Base-by-base conservation (phyloP, 2,329 filamentous ascomycete genomes). In the Teratosphaeria nubilosa region DNA sequence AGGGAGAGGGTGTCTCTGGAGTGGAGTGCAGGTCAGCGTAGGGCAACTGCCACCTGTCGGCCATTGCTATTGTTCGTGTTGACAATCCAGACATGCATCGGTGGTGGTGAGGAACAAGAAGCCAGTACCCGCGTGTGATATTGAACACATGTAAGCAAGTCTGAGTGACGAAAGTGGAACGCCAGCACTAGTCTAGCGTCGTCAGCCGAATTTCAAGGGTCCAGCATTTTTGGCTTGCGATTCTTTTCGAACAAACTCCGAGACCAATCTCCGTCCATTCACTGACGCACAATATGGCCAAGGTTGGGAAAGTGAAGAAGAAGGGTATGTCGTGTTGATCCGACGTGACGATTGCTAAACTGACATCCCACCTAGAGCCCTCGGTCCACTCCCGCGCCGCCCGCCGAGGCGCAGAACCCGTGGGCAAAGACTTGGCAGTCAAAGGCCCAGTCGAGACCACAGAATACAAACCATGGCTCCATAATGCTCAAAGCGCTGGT, bases 381-480 rank as follows among this genome's bases (percentile, higher is more conserved):
- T 88, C 87, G 4, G 73, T 84, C 59, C 87, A 86, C 76, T 91
- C 88, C 56, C 86, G 88, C 63, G 87, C 86, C 59, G 86, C 87
- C 48, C 83, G 87, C 68, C 84, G 88, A 63, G 87, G 85, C 53
- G 83, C 83, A 16, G 87, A 86, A 3, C 86, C 87, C 27, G 79
- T 84, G 66, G 85, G 64, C 6, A 60, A 53, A 52, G 62, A 65
- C 57, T 56, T 64, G 34, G 59, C 56, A 24, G 60, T 57, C 45
- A 64, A 79, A 60, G 76, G 79, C 11, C 82, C 83, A 1, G 62
- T 73, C 22, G 74, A 79, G 51, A 74, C 77, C 7, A 70, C 74
- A 59, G 75, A 80, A 62, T 70, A 76, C 60, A 81, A 84, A 4
- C 83, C 85, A 30, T 85, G 87, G n/a, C 79, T 89, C 20, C 82